phyloP scores from a whole-genome alignment of 148 eudicot genomes.

The Cornus kousa region DNA sequence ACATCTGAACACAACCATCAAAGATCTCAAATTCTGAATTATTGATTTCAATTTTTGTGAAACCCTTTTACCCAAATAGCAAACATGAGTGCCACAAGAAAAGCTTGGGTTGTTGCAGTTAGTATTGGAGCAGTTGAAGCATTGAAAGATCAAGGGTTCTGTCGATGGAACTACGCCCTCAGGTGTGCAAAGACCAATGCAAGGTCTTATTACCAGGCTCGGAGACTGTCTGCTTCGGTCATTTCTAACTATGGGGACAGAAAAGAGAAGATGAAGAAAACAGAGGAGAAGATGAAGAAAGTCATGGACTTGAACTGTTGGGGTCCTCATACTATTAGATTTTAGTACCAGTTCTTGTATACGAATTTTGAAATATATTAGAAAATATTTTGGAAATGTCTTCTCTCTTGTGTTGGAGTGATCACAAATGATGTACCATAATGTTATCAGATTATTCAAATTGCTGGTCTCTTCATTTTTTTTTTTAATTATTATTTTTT shows the following conservation, averaged over 20 bases:
- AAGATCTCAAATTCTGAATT: background rate
- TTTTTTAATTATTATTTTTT: too few species aligned
- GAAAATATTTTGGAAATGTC: too few species aligned
- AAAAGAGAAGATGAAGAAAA: conserved; percentile 15
- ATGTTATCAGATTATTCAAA: too few species aligned
- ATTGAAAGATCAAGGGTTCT: conserved; percentile 59
- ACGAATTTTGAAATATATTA: background rate
- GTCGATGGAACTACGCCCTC: conserved; percentile 54
- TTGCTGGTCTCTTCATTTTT: too few species aligned
- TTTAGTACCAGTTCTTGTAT: conserved; percentile 12
- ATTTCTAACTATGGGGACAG: background rate
- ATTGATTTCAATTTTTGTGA: too few species aligned
- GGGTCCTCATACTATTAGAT: conserved; percentile 36
- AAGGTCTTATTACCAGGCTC: conserved; percentile 11
- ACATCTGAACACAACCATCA: background rate
- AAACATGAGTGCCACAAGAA: conserved; percentile 24
- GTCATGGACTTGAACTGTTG: conserved; percentile 41
- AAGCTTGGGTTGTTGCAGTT: conserved; percentile 46
- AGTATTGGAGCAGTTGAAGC: conserved; percentile 69
- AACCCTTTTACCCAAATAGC: too few species aligned
- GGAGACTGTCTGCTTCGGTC: background rate
- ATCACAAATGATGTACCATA: too few species aligned
- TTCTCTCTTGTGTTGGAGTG: too few species aligned
- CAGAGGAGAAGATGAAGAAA: conserved; percentile 31
- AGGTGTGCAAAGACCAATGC: conserved; percentile 32